A percentile compares a stretch with the other conserved stretches of the same genome.
Evolutionary conservation across 139 green algal species (phyloP).

Genomic region (Chlamydomonas asymmetrica): DNA sequence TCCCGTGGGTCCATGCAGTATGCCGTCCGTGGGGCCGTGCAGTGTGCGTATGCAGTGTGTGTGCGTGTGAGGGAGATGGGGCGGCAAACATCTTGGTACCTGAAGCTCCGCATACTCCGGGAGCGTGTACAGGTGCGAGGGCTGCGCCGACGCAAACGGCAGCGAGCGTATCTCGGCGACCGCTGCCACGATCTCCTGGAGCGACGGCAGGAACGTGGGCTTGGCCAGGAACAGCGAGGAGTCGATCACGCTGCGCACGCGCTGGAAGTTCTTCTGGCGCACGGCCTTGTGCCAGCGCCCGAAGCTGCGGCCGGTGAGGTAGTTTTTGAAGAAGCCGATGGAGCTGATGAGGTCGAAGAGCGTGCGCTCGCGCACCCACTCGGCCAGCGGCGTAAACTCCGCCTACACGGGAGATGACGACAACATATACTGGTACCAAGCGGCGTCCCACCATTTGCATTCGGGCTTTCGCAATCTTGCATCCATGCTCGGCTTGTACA

Average conservation of each 20-base stretch:
- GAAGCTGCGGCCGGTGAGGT: slow-evolving; percentile 66
- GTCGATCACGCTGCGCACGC: slow-evolving; percentile 50
- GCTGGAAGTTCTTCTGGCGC: slow-evolving; percentile 62
- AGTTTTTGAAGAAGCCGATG: slow-evolving; percentile 77
- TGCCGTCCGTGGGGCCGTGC: too few species aligned
- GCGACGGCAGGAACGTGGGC: slow-evolving; percentile 61
- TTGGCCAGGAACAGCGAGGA: slow-evolving; percentile 73
- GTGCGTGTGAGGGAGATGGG: not conserved
- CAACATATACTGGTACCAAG: too few species aligned
- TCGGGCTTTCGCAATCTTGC: too few species aligned
- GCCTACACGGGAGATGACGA: slow-evolving; percentile 33
- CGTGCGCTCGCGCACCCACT: slow-evolving; percentile 75
- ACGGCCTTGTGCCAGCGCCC: slow-evolving; percentile 70
- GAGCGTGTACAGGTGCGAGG: slow-evolving; percentile 60
- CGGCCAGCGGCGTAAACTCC: slow-evolving; percentile 68
- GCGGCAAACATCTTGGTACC: slow-evolving; percentile 13
- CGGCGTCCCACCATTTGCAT: too few species aligned
- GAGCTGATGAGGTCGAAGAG: slow-evolving; percentile 67
- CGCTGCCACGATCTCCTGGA: slow-evolving; percentile 56
- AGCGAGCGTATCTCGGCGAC: slow-evolving; percentile 50
- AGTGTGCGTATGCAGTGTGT: not conserved
- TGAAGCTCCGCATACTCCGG: slow-evolving; percentile 61
- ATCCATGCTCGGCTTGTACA: too few species aligned
- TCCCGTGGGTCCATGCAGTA: too few species aligned
- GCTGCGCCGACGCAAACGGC: slow-evolving; percentile 42